A percentile compares a stretch with the other conserved stretches of the same genome.
Conservation (phyloP, 1,284 basidiomycete species). For the Clitocybe nebularis region DNA sequence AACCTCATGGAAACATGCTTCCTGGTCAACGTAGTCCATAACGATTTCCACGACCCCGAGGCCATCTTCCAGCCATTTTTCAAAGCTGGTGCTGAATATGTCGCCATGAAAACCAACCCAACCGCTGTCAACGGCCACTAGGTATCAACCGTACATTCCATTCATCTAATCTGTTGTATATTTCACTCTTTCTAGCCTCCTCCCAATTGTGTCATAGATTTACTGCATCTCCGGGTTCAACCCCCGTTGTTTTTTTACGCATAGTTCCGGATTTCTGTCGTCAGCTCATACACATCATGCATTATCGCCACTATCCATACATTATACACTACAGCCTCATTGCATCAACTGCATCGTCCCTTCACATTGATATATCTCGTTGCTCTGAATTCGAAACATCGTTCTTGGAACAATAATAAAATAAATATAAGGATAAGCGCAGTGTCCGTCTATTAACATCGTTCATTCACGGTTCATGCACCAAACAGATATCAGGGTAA, state of each 20-base stretch:
- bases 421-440: neutral
- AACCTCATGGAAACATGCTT: constrained; percentile 79
- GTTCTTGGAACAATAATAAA: constrained; percentile 16
- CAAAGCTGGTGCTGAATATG: constrained; percentile 63
- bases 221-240: constrained; percentile 57
- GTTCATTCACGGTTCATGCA: too few relatives aligned
- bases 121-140: constrained; percentile 29
- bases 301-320: constrained; percentile 15
- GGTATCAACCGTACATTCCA: constrained; percentile 9
- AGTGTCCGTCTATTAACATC: constrained; percentile 8
- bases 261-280: constrained; percentile 21
- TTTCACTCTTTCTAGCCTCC: constrained; percentile 18
- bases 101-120: constrained; percentile 33
- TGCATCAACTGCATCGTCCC: constrained; percentile 24
- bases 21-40: constrained; percentile 97
- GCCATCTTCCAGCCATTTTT: constrained; percentile 89
- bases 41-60: constrained; percentile 85
- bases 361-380: constrained; percentile 15
- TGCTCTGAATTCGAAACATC: constrained; percentile 14
- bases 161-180: constrained; percentile 8
- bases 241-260: constrained; percentile 53
- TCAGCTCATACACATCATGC: constrained; percentile 15
- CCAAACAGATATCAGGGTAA: too few relatives aligned
- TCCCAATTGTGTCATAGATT: constrained; percentile 18
- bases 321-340: constrained; percentile 19